Evolutionary conservation across 306 rosid species (phyloP).

Genomic region (Trifolium pratense): DNA sequence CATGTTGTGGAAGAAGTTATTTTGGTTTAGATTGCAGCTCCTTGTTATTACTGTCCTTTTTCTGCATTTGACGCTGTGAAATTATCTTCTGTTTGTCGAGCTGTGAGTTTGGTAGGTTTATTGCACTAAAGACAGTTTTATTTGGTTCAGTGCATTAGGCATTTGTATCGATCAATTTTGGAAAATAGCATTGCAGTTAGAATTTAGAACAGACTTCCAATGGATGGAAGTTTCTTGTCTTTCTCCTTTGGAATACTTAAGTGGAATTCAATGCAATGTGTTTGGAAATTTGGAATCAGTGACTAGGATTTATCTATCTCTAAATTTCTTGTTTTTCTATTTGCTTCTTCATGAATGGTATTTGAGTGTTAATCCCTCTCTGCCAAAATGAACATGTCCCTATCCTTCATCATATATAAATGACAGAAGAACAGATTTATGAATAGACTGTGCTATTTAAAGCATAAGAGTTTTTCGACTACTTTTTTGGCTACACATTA

Average conservation of each 20-base stretch:
- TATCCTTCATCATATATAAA: background rate
- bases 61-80: conserved; percentile 8
- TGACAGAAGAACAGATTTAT: background rate
- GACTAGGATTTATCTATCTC: background rate
- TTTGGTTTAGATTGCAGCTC: no score
- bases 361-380: background rate
- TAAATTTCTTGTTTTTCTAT: background rate
- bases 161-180: background rate
- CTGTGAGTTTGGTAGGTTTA: background rate
- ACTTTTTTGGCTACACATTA: background rate
- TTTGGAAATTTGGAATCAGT: conserved; percentile 19
- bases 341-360: background rate
- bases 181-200: conserved; percentile 1
- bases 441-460: background rate
- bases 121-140: background rate
- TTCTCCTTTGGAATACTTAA: background rate
- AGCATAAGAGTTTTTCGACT: background rate
- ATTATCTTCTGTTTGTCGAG: conserved; percentile 23
- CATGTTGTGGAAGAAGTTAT: no score
- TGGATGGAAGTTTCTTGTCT: background rate
- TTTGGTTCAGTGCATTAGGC: conserved; percentile 24
- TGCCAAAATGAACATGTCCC: background rate
- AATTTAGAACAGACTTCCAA: background rate
- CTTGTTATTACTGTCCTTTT: no score
- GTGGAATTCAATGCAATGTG: background rate